Percentiles rank a stretch among this genome's conserved stretches.
Evolutionary conservation across 2,329 filamentous ascomycete genomes (phyloP).

Genomic region (Paracoccidioides lutzii): DNA sequence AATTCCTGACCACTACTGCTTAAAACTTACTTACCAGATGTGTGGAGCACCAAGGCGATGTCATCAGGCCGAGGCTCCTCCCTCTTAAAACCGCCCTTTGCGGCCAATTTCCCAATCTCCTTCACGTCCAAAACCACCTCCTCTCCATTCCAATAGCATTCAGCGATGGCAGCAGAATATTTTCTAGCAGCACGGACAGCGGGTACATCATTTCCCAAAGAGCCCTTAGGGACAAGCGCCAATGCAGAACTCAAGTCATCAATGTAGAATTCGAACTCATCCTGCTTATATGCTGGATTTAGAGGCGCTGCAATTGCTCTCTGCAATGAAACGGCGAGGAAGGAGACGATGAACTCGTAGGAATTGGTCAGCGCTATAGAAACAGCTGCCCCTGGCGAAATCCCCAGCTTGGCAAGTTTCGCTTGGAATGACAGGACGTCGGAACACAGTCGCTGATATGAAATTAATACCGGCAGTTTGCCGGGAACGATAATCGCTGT

Average conservation of each 20-base stretch:
- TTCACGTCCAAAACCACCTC: slow-evolving; percentile 69
- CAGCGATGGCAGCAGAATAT: slow-evolving; percentile 72
- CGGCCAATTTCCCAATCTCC: slow-evolving; percentile 54
- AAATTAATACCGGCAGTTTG: slow-evolving; percentile 52
- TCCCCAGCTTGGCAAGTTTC: slow-evolving; percentile 63
- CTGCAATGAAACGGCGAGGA: slow-evolving; percentile 76
- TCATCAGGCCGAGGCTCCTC: slow-evolving; percentile 58
- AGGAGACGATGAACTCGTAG: slow-evolving; percentile 78
- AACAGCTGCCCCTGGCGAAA: slow-evolving; percentile 56
- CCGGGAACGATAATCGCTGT: slow-evolving; percentile 63
- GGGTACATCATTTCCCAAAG: slow-evolving; percentile 52
- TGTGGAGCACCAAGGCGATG: slow-evolving; percentile 69
- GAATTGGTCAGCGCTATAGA: slow-evolving; percentile 76
- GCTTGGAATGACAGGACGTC: slow-evolving; percentile 61
- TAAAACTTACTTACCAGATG: slow-evolving; percentile 33
- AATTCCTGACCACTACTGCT: not conserved
- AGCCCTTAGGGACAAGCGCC: slow-evolving; percentile 60
- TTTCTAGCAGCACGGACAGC: slow-evolving; percentile 65
- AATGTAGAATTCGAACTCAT: slow-evolving; percentile 86
- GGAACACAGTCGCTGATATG: slow-evolving; percentile 53
- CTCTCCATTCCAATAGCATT: slow-evolving; percentile 64
- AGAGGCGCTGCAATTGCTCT: slow-evolving; percentile 73
- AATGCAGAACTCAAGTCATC: slow-evolving; percentile 71
- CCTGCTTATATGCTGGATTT: slow-evolving; percentile 78
- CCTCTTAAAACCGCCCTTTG: slow-evolving; percentile 36